A percentile compares a stretch with the other conserved stretches of the same genome.
Conservation (phyloP, 495 filamentous ascomycete species). For the Penicillium antarcticum region DNA sequence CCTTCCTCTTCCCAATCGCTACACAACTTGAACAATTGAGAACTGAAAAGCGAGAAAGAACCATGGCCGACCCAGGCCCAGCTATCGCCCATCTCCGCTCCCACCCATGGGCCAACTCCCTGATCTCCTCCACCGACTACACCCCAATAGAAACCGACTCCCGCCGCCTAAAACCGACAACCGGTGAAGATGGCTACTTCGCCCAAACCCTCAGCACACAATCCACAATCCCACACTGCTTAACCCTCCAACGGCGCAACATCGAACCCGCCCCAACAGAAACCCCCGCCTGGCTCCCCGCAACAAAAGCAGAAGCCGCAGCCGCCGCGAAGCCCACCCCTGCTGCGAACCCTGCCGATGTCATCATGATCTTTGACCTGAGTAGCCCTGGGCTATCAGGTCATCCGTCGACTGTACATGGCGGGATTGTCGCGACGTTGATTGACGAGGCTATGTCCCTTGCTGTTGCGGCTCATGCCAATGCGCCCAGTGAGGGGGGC, state of each 20-base stretch:
- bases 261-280: conserved; percentile 19
- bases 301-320: conserved; percentile 29
- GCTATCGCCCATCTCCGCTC: conserved; percentile 24
- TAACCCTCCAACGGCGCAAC: conserved; percentile 32
- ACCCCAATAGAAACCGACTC: conserved; percentile 35
- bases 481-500: not conserved
- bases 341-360: conserved; percentile 29
- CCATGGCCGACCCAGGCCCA: conserved; percentile 17
- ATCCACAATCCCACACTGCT: conserved; percentile 36
- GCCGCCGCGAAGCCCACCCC: conserved; percentile 16
- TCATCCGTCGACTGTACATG: conserved; percentile 39
- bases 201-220: conserved; percentile 31
- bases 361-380: conserved; percentile 36
- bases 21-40: not conserved
- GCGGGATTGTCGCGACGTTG: conserved; percentile 61
- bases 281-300: conserved; percentile 31
- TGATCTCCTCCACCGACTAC: conserved; percentile 31
- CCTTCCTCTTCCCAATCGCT: not conserved
- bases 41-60: not conserved
- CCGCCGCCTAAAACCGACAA: conserved; percentile 31
- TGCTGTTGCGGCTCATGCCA: conserved; percentile 31
- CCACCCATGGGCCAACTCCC: conserved; percentile 23
- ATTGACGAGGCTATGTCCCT: conserved; percentile 61
- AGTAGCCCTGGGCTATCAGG: conserved; percentile 35
- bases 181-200: conserved; percentile 43